Evolutionary conservation across 768 basidiomycete species (phyloP), one percentile per base, ranked within the genome.

Genomic region (Suillus variegatus): DNA sequence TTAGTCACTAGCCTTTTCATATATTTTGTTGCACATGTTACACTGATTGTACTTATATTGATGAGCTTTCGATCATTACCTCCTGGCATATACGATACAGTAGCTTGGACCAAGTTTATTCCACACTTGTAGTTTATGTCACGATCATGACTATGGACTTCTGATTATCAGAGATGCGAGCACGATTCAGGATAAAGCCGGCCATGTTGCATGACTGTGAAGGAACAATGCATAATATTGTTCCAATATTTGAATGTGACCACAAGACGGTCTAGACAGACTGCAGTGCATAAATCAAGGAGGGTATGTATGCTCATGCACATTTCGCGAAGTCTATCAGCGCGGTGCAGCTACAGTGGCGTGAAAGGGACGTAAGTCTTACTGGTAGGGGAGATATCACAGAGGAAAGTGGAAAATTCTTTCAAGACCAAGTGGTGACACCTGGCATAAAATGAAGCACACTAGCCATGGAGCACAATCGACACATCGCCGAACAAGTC

Each of bases 31-130:
- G 67, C 68, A 9, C 72, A 72, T 1, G 0, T 65, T 13, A 32
- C 32, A 28, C 18, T 71, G 9, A 25, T 69, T 9, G 70, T 67
- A 28, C 44, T 65, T 36, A n/a, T 68, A 1, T 62, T 72, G n/a
- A 22, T 62, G 28, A 49, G 51, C 38, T 62, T 72, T 10, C 52
- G 54, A 2, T 55, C 62, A 16, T 63, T 72, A 36, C 66, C 68
- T 20, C 38, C 64, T 13, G 61, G 41, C 10, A 63, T 57, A 28
- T 69, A 67, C 49, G 22, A 65, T 35, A 60, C 61, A 44, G 70
- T 72, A 44, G 46, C 58, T 22, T 73, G 72, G 72, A 67, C 67
- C 3, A 46, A 49, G 38, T 64, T 66, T 40, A 47, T 69, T 51
- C 72, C 64, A n/a, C 63, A 64, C 38, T 25, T 36, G 35, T 64